Evolutionary conservation across 768 basidiomycete genomes (phyloP), one percentile per base, ranked within the genome.

Genomic region (Russula virescens): DNA sequence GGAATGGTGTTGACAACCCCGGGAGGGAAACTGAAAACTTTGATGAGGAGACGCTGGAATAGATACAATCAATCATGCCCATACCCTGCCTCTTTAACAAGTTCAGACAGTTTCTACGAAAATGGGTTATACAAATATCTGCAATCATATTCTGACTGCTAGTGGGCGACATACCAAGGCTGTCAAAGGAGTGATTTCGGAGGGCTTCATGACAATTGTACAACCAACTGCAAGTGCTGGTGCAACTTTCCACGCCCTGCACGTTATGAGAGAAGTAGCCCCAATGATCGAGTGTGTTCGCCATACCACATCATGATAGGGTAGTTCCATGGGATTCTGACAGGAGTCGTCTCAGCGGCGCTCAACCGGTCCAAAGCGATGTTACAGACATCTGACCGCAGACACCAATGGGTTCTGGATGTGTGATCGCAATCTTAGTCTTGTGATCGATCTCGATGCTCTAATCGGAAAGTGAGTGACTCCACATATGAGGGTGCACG

Each of bases 171-270:
- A 62, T 73, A 90, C 87, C 67, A 94, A 78, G 9, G 91, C 91
- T 26, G 91, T 89, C 53, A 94, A 77, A 13, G 91, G 91, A 1
- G 89, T 91, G 58, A 92, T 72, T 73, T 95, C 93, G 16, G 90
- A 94, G 2, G 94, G 92, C 73, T 97, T 98, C 87, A 98, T 89
- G 69, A 98, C 88, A 70, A 96, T 87, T 25, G 91, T 92, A 75
- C 93, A 95, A 40, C 95, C 94, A 58, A 85, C 84, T 9, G 94
- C 93, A 60, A 98, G 82, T 16, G 94, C 93, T 10, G 94, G 95
- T 11, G 89, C 94, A 50, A 96, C 83, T 75, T 98, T 97, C 94
- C 94, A 95, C 28, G 87, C 76, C 85, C 86, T 88, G 58, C 40
- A 59, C 58, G 60, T 45, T 49, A 28, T 54, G 25, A 45, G 52